Conservation (phyloP, 768 basidiomycete species). For the Lyophyllum semitale region DNA sequence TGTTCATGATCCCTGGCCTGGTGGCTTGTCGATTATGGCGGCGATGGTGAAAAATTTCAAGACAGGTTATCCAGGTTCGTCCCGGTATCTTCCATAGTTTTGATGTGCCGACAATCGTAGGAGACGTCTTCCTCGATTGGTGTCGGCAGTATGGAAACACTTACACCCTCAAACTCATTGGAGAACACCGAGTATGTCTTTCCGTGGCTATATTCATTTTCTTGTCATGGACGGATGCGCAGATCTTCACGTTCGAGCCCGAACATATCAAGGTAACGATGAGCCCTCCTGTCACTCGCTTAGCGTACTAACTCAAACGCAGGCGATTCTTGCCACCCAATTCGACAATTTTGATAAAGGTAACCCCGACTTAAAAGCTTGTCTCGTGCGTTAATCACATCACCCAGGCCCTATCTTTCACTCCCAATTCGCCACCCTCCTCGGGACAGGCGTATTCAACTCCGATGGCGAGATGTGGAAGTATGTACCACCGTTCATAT, state of each 20-base stretch:
- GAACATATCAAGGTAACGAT: slow-evolving; percentile 43
- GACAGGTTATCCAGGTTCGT: slow-evolving; percentile 34
- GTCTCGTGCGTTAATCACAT: neutral
- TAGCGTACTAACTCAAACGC: neutral
- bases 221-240: neutral
- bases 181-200: slow-evolving; percentile 30
- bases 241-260: slow-evolving; percentile 47
- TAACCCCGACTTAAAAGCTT: neutral
- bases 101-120: slow-evolving; percentile 13
- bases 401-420: slow-evolving; percentile 27
- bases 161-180: slow-evolving; percentile 27
- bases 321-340: slow-evolving; percentile 47
- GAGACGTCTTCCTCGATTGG: slow-evolving; percentile 27
- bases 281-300: neutral
- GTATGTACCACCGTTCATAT: slow-evolving; percentile 27
- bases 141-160: slow-evolving; percentile 24
- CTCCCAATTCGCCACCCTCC: slow-evolving; percentile 32
- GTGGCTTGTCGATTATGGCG: slow-evolving; percentile 34
- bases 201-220: neutral
- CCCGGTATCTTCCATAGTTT: neutral
- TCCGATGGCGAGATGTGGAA: slow-evolving; percentile 75
- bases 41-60: slow-evolving; percentile 22
- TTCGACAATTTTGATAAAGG: slow-evolving; percentile 52
- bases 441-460: slow-evolving; percentile 64
- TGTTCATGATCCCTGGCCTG: slow-evolving; percentile 35